Evolutionary conservation across 2,329 filamentous ascomycete genomes (phyloP), one percentile per base, ranked within the genome.

Genomic region (Rutstroemia sp.): DNA sequence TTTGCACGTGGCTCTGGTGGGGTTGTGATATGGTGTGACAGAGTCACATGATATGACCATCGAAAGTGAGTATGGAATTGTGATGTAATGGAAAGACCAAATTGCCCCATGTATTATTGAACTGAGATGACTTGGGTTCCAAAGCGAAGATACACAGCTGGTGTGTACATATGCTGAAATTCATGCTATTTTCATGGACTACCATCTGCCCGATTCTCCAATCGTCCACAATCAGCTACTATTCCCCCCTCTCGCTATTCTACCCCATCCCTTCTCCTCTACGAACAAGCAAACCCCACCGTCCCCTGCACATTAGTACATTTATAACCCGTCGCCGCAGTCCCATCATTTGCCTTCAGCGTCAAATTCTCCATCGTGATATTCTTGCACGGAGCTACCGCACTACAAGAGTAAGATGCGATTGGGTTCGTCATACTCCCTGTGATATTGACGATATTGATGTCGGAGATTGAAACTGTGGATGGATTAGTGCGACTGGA

Each of bases 221-320:
- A 14, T 40, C 10, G 10, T 12, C 5, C n/a, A 12, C 5, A 4
- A 40, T 12, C 38, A 30, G 9, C 30, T 9, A 34, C 30, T 3
- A 34, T 12, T 14, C 12, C 9, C 30, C 30, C 30, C 30, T 14
- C 25, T 16, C 40, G 2, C 17, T 5, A 16, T 40, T 25, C 16
- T 12, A 21, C n/a, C 7, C n/a, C 21, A 54, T 19, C 21, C 12
- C 34, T 2, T 7, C 6, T 30, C 51, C 30, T 34, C 12, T 12
- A 12, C 5, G 42, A 38, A 36, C 53, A 55, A 25, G 46, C 25
- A 17, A 55, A 55, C 5, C 53, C 53, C 4, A n/a, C 34, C 3
- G 47, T 44, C 1, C 38, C 47, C n/a, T 30, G 12, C 3, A 55
- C 46, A 55, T 55, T 55, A 8, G 36, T 49, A 51, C 53, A 55